Percentiles rank a stretch among this genome's conserved stretches.
These are phyloP conservation scores for Fusarium odoratissimum DNA, from an alignment of 2,329 filamentous ascomycete species.

Conservation along the genomic window DNA sequence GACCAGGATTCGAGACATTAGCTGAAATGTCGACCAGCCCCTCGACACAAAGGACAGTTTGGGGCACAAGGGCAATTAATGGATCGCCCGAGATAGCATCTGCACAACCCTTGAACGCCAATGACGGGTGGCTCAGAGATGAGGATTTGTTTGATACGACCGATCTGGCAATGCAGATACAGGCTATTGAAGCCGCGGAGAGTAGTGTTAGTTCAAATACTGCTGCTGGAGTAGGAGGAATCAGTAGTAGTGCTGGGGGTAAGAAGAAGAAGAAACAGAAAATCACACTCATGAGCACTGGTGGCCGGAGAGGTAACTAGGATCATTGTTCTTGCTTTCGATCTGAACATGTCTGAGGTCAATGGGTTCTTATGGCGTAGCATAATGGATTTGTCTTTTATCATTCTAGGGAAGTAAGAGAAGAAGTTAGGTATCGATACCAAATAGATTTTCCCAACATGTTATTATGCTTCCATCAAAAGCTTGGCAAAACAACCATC, in stretches of 20 bases:
- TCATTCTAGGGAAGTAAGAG: conserved; percentile 3
- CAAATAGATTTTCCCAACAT: conserved; percentile 1
- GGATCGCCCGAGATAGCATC: conserved; percentile 66
- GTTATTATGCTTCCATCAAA: not conserved
- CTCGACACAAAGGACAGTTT: conserved; percentile 81
- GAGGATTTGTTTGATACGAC: conserved; percentile 76
- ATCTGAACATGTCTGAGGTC: not conserved
- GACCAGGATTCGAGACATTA: conserved; percentile 73
- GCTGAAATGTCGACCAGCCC: conserved; percentile 86
- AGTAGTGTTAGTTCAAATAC: conserved; percentile 34
- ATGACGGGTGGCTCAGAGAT: conserved; percentile 89
- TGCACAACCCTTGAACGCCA: conserved; percentile 46
- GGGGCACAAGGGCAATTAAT: conserved; percentile 83
- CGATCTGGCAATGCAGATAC: conserved; percentile 70
- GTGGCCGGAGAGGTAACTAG: conserved; percentile 61
- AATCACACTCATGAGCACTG: conserved; percentile 78
- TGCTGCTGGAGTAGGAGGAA: conserved; percentile 28
- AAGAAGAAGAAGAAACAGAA: conserved; percentile 79
- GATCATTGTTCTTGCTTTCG: conserved; percentile 2
- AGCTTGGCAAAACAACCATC: not conserved
- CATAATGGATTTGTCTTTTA: conserved; percentile 1
- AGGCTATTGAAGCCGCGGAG: conserved; percentile 61
- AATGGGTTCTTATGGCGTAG: not conserved
- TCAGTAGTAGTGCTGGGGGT: conserved; percentile 51
- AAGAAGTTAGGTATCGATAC: not conserved